Conservation (phyloP, 305 asterid species). For the Lippia alba region DNA sequence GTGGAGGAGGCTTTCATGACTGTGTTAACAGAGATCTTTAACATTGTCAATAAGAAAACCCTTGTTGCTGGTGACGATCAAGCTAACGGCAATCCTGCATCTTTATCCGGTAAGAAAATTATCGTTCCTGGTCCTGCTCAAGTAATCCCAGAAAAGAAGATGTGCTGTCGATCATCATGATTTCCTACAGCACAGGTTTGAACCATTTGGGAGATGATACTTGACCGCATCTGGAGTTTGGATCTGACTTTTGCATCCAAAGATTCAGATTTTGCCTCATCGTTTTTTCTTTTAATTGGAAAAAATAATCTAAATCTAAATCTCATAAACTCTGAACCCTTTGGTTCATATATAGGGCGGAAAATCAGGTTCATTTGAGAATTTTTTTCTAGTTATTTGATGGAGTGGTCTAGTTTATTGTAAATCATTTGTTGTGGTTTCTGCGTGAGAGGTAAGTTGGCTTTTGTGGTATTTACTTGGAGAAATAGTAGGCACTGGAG, state of each 20-base stretch:
- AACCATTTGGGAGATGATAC: not conserved
- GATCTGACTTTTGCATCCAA: no score
- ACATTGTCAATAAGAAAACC: slow-evolving; percentile 66
- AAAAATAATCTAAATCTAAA: no score
- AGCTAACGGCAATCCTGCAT: slow-evolving; percentile 58
- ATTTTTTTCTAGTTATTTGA: slow-evolving; percentile 29
- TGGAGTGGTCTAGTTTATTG: slow-evolving; percentile 41
- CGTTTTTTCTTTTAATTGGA: no score
- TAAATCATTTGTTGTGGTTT: slow-evolving; percentile 29
- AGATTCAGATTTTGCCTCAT: no score
- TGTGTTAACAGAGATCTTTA: slow-evolving; percentile 72
- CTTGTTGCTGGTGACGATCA: slow-evolving; percentile 65
- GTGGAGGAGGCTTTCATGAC: slow-evolving; percentile 72
- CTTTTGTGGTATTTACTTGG: slow-evolving; percentile 13
- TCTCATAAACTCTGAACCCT: no score
- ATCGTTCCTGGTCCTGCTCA: slow-evolving; percentile 80
- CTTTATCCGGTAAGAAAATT: slow-evolving; percentile 75
- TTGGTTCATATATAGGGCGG: no score
- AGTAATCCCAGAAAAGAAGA: slow-evolving; percentile 73
- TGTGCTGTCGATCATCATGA: slow-evolving; percentile 62
- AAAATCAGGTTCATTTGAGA: no score
- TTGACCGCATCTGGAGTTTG: no score
- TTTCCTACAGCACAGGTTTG: slow-evolving; percentile 10
- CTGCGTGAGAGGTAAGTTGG: slow-evolving; percentile 7
- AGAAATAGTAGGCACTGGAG: slow-evolving; percentile 1